A percentile compares a stretch with the other conserved stretches of the same genome.
Conservation (phyloP, 306 rosid species). For the Trifolium fragiferum region DNA sequence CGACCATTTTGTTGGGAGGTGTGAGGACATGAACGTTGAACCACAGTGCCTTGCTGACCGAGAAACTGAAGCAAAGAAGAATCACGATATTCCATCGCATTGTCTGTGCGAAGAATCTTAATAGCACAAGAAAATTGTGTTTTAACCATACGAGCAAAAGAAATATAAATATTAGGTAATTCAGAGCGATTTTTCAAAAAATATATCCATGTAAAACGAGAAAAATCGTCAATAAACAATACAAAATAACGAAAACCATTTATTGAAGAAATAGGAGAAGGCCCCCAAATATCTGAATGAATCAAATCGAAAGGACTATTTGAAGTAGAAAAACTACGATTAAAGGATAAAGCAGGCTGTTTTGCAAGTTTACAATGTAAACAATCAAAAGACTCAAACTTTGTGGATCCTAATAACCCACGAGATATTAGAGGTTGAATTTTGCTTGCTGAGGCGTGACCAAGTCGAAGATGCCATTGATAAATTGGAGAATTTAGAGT, state of each 20-base stretch:
- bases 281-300: slow-evolving; percentile 3
- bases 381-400: slow-evolving; percentile 2
- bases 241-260: slow-evolving; percentile 1
- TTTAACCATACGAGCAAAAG: not conserved
- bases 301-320: slow-evolving; percentile 3
- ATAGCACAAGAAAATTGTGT: slow-evolving; percentile 2
- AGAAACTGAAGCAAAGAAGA: not conserved
- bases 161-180: not conserved
- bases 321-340: not conserved
- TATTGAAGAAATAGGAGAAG: not conserved
- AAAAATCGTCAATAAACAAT: not conserved
- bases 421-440: not conserved
- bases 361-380: not conserved
- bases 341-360: not conserved
- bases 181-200: not conserved
- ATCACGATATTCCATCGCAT: slow-evolving; percentile 11
- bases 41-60: not conserved
- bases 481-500: not conserved
- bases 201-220: no score
- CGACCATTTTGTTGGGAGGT: not conserved
- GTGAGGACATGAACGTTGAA: slow-evolving; percentile 1
- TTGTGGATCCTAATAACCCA: slow-evolving; percentile 3
- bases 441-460: slow-evolving; percentile 11
- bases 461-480: slow-evolving; percentile 15
- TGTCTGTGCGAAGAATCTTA: not conserved